Percentiles rank a stretch among this genome's conserved stretches.
These are phyloP conservation scores for Agaricus subrufescens DNA, from an alignment of 768 basidiomycete species.

Conservation along the genomic window DNA sequence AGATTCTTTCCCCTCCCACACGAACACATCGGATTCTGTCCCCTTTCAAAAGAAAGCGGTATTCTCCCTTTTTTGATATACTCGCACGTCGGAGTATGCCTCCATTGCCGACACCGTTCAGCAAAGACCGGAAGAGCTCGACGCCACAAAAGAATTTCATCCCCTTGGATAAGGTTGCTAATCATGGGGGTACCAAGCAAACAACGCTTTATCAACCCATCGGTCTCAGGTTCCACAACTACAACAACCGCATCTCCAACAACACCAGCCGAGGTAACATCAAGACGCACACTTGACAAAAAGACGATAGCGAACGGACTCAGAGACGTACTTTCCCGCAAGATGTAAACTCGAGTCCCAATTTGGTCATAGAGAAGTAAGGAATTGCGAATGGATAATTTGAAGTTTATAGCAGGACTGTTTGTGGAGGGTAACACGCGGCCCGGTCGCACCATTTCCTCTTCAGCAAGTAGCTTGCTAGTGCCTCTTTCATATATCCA, in stretches of 20 bases:
- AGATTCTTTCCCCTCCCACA: constrained; percentile 50
- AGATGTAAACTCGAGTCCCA: neutral
- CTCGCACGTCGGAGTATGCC: constrained; percentile 42
- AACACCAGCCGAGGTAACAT: constrained; percentile 44
- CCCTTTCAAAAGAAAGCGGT: constrained; percentile 33
- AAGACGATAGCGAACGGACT: constrained; percentile 37
- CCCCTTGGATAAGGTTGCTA: constrained; percentile 17
- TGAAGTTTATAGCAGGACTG: constrained; percentile 17
- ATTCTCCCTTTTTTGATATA: constrained; percentile 31
- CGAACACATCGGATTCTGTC: constrained; percentile 40
- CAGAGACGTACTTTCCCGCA: neutral
- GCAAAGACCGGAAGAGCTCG: constrained; percentile 44
- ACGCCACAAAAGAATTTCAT: constrained; percentile 43
- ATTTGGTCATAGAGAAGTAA: constrained; percentile 12
- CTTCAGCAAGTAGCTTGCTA: too few relatives aligned
- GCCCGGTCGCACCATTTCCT: too few relatives aligned
- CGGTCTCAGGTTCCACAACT: constrained; percentile 23
- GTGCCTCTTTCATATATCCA: constrained; percentile 16
- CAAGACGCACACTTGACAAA: constrained; percentile 40
- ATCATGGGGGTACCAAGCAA: constrained; percentile 10
- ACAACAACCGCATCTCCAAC: constrained; percentile 45
- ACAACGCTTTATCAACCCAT: constrained; percentile 13
- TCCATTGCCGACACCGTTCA: constrained; percentile 53
- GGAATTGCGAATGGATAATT: constrained; percentile 16
- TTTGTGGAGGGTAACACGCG: neutral